Evolutionary conservation across 257 asterid genomes (phyloP).

Genomic region (Apocynum venetum): DNA sequence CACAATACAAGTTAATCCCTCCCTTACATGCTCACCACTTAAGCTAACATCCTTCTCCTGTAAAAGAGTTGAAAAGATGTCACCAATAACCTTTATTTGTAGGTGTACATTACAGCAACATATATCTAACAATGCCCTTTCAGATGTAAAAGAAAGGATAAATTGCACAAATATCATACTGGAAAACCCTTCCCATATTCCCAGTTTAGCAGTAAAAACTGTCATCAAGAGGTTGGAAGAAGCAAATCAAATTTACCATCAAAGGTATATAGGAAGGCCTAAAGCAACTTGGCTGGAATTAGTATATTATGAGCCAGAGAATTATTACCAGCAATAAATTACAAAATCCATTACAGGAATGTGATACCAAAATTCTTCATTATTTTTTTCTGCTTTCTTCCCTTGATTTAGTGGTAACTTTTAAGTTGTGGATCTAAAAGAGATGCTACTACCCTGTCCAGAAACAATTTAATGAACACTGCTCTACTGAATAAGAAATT

Average conservation of each 20-base stretch:
- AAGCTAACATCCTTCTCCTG: constrained; percentile 91
- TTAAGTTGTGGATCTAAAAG: not conserved
- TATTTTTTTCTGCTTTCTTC: not conserved
- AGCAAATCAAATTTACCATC: constrained; percentile 15
- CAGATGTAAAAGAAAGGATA: not conserved
- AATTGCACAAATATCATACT: not conserved
- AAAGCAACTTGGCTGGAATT: not conserved
- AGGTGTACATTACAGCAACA: not conserved
- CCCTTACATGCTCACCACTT: constrained; percentile 97
- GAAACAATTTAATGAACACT: not conserved
- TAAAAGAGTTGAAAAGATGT: constrained; percentile 5
- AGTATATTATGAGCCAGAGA: not conserved
- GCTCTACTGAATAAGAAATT: not conserved
- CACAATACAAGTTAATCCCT: constrained; percentile 91
- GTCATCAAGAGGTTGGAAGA: not conserved
- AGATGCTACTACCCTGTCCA: not conserved
- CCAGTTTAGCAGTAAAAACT: not conserved
- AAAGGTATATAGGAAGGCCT: not conserved
- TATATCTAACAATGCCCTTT: not conserved
- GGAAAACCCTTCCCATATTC: not conserved
- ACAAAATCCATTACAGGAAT: not conserved
- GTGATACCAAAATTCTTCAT: not conserved
- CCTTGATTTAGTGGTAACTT: not conserved
- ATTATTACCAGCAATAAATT: not conserved
- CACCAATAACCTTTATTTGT: not conserved